Evolutionary conservation across 2,329 filamentous ascomycete genomes (phyloP), one percentile per base, ranked within the genome.

Genomic region (Penicillium sp.): DNA sequence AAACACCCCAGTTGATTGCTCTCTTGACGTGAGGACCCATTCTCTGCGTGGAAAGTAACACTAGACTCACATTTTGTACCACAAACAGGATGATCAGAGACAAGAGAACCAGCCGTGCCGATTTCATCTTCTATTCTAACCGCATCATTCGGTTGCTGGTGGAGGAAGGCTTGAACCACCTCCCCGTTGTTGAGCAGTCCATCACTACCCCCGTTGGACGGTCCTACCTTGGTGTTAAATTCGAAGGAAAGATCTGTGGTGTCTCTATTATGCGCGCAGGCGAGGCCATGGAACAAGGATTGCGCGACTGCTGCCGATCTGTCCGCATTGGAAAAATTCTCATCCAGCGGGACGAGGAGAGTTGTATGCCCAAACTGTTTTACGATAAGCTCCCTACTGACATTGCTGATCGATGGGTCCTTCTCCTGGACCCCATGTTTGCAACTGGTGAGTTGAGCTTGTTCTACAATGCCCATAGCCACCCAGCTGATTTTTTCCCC

Each of bases 61-160:
- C 43, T 33, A 50, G 46, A 52, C 52, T 50, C 55, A 63, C 55
- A 19, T 54, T 29, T 29, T 31, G 59, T 57, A 58, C 53, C 55
- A 48, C 52, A 56, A 54, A 62, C 69, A 97, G 93, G 62, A 97
- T 97, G 84, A 97, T 99, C 73, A 89, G 94, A 68, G 92, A 96
- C 76, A 90, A 90, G 75, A 85, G 89, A 66, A 99, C 94, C 6
- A 86, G 89, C 56, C 89, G 94, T 58, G 94, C 92, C 62, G 94
- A 99, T 77, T 99, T 99, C 75, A 97, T 99, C 73, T 99, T 99
- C 80, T 96, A 97, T 80, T 96, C 93, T 43, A 99, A 99, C 78
- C 87, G 94, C 59, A 97, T 99, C 74, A 97, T 97, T 74, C 91
- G 94, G 33, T 83, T 99, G 42, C 84, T 99, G 7, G 94, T 99